Evolutionary conservation across 805 yeast species (phyloP).

Genomic region (Candida loeiensis): DNA sequence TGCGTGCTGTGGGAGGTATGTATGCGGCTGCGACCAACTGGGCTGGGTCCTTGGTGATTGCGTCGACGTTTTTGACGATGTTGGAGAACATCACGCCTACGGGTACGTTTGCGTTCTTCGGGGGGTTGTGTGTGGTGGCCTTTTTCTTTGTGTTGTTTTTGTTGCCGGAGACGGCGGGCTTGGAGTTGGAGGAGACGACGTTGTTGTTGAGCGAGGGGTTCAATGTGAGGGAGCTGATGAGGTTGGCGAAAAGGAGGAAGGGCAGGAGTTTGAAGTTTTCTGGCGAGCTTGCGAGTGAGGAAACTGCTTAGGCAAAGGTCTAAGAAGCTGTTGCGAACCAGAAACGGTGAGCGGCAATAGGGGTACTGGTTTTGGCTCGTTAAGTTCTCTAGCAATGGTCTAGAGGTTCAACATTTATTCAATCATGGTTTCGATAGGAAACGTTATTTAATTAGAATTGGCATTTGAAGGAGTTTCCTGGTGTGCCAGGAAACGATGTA

Average conservation of each 20-base stretch:
- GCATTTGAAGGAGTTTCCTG: too few relatives aligned
- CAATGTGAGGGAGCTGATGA: constrained; percentile 58
- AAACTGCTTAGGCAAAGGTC: neutral
- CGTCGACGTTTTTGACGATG: constrained; percentile 93
- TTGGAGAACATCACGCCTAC: constrained; percentile 88
- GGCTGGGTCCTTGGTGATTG: constrained; percentile 89
- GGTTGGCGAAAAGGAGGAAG: constrained; percentile 33
- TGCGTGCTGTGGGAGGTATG: constrained; percentile 88
- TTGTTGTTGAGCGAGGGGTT: constrained; percentile 78
- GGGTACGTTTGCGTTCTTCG: constrained; percentile 90
- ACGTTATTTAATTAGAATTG: too few relatives aligned
- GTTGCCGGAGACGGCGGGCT: constrained; percentile 88
- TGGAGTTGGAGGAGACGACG: constrained; percentile 90
- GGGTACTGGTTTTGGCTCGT: too few relatives aligned
- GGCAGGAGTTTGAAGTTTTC: constrained; percentile 1
- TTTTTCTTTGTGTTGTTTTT: constrained; percentile 74
- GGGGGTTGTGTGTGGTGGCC: constrained; percentile 72
- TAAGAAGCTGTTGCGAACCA: too few relatives aligned
- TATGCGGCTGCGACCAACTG: constrained; percentile 91
- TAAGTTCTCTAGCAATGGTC: too few relatives aligned
- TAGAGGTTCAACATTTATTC: too few relatives aligned
- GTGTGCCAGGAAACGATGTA: too few relatives aligned
- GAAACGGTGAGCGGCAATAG: too few relatives aligned
- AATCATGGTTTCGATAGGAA: too few relatives aligned
- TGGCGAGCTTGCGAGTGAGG: neutral